Conservation (phyloP, 495 filamentous ascomycete species). For the Aspergillus ellipticus region DNA sequence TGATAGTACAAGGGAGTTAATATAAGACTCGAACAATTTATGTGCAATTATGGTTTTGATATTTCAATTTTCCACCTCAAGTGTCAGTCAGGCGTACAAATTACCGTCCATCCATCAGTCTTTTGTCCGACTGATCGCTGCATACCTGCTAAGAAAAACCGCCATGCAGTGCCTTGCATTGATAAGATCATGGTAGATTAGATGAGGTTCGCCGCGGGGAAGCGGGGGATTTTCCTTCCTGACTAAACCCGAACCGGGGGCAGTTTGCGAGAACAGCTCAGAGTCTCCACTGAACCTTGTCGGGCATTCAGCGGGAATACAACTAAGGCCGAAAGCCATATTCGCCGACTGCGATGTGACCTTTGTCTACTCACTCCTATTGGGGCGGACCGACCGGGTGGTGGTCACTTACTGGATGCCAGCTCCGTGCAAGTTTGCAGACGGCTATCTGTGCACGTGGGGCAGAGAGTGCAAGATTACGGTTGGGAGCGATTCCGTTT, state of each 20-base stretch:
- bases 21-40: too few relatives aligned
- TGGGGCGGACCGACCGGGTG: constrained; percentile 28
- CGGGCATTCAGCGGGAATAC: neutral
- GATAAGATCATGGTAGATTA: neutral
- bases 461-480: constrained; percentile 45
- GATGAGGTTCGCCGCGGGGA: neutral
- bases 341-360: constrained; percentile 36
- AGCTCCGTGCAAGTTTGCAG: constrained; percentile 31
- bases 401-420: constrained; percentile 38
- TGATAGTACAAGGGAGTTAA: too few relatives aligned
- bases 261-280: neutral
- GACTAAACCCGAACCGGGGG: neutral
- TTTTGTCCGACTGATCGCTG: too few relatives aligned
- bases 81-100: too few relatives aligned
- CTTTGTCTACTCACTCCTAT: constrained; percentile 40
- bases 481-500: constrained; percentile 26
- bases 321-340: neutral
- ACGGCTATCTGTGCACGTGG: constrained; percentile 40
- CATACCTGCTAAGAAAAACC: too few relatives aligned
- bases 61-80: too few relatives aligned
- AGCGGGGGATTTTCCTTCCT: neutral
- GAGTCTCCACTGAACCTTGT: neutral
- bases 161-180: too few relatives aligned
- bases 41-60: too few relatives aligned
- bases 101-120: too few relatives aligned